These are phyloP conservation scores for Thoreauomyces humboldtii DNA, from an alignment of 192 early-diverging fungal genomes.

Conservation along the genomic window DNA sequence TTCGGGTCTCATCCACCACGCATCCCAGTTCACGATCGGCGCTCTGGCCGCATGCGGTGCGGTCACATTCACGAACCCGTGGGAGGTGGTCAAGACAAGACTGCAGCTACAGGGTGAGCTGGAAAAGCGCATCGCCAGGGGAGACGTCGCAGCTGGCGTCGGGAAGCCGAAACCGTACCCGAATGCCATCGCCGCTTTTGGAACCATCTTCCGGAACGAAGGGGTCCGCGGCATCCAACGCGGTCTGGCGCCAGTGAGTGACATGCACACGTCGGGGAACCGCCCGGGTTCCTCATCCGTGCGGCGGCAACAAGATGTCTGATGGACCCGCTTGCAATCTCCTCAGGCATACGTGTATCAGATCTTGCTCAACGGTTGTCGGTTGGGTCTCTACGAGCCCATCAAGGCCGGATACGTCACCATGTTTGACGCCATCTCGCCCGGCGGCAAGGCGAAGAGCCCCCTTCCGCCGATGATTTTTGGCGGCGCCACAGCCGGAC, in stretches of 20 bases:
- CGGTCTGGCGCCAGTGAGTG: conserved; percentile 67
- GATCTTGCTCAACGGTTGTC: conserved; percentile 86
- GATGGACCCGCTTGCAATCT: too few species aligned
- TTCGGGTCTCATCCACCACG: conserved; percentile 22
- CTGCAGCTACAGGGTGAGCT: conserved; percentile 93
- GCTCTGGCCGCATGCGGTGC: conserved; percentile 86
- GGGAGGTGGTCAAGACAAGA: conserved; percentile 92
- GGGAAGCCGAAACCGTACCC: conserved; percentile 52
- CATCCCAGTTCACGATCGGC: conserved; percentile 67
- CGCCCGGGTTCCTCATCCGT: too few species aligned
- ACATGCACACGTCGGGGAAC: conserved; percentile 64
- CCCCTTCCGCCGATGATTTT: conserved; percentile 64
- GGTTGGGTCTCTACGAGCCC: conserved; percentile 90
- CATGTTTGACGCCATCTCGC: conserved; percentile 13
- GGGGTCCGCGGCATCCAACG: conserved; percentile 83
- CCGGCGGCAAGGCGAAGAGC: not conserved
- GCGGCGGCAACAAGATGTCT: too few species aligned
- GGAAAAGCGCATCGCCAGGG: conserved; percentile 16
- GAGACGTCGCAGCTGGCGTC: conserved; percentile 15
- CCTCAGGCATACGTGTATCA: conserved; percentile 89
- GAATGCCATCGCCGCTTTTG: conserved; percentile 75
- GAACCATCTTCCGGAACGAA: conserved; percentile 74
- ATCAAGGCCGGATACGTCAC: conserved; percentile 52
- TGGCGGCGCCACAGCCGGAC: conserved; percentile 73
- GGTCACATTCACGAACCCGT: conserved; percentile 94